Percentiles rank a stretch among this genome's conserved stretches.
Conservation (phyloP, 208 protist genomes). For the Strigomonas culicis region DNA sequence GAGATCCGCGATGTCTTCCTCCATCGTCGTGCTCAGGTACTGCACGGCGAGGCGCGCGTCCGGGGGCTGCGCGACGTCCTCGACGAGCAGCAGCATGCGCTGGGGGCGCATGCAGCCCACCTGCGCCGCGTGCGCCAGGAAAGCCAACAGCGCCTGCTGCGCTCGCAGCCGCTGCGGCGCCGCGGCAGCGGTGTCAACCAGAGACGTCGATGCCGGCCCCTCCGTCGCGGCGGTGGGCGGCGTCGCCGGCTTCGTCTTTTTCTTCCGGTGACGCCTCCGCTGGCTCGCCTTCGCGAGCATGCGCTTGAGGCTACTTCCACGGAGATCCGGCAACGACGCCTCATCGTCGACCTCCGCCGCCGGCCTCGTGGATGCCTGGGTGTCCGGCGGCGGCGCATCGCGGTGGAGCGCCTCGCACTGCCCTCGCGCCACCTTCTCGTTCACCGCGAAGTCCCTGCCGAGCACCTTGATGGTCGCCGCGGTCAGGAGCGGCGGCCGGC, state of each 20-base stretch:
- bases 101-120: conserved; percentile 63
- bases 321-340: neutral
- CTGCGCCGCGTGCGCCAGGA: conserved; percentile 58
- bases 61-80: conserved; percentile 31
- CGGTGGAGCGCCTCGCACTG: neutral
- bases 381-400: no score
- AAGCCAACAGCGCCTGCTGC: conserved; percentile 41
- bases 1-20: conserved; percentile 32
- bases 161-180: neutral
- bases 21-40: conserved; percentile 30
- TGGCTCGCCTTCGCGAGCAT: neutral
- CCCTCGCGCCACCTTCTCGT: neutral
- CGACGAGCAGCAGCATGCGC: conserved; percentile 52
- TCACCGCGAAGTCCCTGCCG: conserved; percentile 24
- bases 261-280: neutral
- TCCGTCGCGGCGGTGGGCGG: neutral
- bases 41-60: conserved; percentile 35
- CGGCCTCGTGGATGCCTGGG: no score
- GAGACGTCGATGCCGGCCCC: no score
- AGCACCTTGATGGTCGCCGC: conserved; percentile 68
- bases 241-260: neutral
- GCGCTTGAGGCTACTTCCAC: neutral
- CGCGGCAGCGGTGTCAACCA: no score
- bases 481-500: conserved; percentile 13
- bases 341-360: neutral